Evolutionary conservation across 495 filamentous ascomycete species (phyloP).

Genomic region (Peziza echinospora): DNA sequence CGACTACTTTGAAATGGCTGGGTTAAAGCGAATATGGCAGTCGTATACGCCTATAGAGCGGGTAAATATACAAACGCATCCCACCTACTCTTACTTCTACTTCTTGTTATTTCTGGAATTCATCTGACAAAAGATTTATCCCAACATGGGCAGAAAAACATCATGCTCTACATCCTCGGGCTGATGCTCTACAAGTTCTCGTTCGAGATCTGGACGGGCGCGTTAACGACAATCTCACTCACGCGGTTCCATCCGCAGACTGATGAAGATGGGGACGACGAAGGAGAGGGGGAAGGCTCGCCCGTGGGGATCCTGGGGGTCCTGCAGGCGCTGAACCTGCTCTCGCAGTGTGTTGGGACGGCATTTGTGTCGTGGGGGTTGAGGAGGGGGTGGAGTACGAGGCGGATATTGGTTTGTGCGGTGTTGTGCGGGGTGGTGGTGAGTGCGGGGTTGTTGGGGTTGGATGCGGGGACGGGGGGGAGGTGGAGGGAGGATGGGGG

Average conservation of each 20-base stretch:
- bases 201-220: constrained; percentile 27
- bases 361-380: constrained; percentile 20
- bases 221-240: constrained; percentile 24
- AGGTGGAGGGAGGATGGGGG: neutral
- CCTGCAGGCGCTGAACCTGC: constrained; percentile 12
- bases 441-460: neutral
- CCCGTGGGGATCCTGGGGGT: constrained; percentile 19
- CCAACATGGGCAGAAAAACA: constrained; percentile 21
- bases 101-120: neutral
- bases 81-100: no score
- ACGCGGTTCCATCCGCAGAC: constrained; percentile 27
- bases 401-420: neutral
- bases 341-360: constrained; percentile 24
- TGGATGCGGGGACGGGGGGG: neutral
- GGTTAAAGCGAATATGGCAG: neutral
- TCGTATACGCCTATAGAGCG: neutral
- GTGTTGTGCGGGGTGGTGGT: neutral
- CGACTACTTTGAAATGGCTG: no score
- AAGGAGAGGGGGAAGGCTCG: constrained; percentile 18
- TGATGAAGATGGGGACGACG: constrained; percentile 6
- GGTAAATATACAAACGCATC: constrained; percentile 9
- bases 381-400: neutral
- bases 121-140: neutral
- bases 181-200: constrained; percentile 29
- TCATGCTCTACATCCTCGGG: constrained; percentile 23